Conservation (phyloP, 805 yeast species). For the Zygosaccharomyces bailii region DNA sequence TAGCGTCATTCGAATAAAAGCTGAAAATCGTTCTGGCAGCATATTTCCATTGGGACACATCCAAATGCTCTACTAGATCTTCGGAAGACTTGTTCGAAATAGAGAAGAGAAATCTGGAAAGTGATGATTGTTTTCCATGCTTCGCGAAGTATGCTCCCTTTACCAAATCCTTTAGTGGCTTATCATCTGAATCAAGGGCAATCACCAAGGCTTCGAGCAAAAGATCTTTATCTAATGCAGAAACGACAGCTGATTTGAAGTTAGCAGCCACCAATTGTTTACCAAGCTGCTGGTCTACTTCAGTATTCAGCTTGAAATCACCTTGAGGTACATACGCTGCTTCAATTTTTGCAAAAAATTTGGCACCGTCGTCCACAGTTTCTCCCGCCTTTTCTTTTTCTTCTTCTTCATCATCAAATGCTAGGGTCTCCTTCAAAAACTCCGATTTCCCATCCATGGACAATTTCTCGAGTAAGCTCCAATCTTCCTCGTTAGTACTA, state of each 20-base stretch:
- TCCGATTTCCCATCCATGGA: slow-evolving; percentile 48
- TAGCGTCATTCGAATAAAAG: slow-evolving; percentile 43
- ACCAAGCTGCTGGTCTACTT: slow-evolving; percentile 44
- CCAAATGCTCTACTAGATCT: slow-evolving; percentile 76
- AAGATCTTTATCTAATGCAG: slow-evolving; percentile 59
- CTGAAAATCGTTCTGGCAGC: slow-evolving; percentile 68
- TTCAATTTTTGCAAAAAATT: slow-evolving; percentile 38
- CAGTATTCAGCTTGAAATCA: slow-evolving; percentile 45
- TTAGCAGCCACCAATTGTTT: slow-evolving; percentile 59
- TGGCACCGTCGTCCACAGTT: slow-evolving; percentile 34
- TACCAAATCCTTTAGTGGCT: slow-evolving; percentile 58
- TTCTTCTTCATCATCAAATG: slow-evolving; percentile 36
- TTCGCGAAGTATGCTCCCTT: slow-evolving; percentile 66
- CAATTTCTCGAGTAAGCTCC: slow-evolving; percentile 58
- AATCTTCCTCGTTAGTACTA: slow-evolving; percentile 51
- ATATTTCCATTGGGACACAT: slow-evolving; percentile 77
- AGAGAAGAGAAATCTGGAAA: slow-evolving; percentile 72
- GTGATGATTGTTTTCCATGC: slow-evolving; percentile 45
- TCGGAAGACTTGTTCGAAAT: slow-evolving; percentile 51
- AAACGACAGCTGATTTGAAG: slow-evolving; percentile 60
- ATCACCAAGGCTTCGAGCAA: slow-evolving; percentile 78
- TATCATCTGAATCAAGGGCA: slow-evolving; percentile 63
- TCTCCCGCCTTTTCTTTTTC: slow-evolving; percentile 17
- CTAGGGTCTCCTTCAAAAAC: slow-evolving; percentile 46
- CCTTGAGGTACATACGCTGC: slow-evolving; percentile 50